Percentiles rank a stretch among this genome's conserved stretches.
Conservation (phyloP, 768 basidiomycete genomes). For the Psilocybe subaeruginosa region DNA sequence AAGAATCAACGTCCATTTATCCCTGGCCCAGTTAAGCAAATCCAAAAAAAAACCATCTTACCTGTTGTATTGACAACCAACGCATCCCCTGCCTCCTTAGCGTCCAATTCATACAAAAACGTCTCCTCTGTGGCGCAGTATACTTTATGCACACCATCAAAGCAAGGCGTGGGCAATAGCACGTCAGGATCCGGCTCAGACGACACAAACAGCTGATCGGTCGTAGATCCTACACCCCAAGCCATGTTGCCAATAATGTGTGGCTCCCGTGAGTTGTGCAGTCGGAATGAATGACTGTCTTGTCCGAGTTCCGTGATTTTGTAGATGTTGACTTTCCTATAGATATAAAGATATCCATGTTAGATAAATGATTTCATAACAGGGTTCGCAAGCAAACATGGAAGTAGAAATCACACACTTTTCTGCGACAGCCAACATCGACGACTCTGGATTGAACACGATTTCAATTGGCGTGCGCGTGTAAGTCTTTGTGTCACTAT, state of each 20-base stretch:
- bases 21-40: neutral
- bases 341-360: neutral
- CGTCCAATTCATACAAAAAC: constrained; percentile 39
- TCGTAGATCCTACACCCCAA: constrained; percentile 52
- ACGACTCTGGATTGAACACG: constrained; percentile 43
- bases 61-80: constrained; percentile 50
- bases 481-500: constrained; percentile 21
- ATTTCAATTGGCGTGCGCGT: constrained; percentile 43
- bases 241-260: constrained; percentile 45
- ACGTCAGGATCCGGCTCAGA: constrained; percentile 43
- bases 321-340: constrained; percentile 28
- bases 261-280: constrained; percentile 20
- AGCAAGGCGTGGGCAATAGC: constrained; percentile 14
- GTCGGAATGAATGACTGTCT: constrained; percentile 6
- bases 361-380: too few species aligned
- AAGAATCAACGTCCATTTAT: neutral
- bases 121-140: constrained; percentile 42
- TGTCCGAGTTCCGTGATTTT: constrained; percentile 6
- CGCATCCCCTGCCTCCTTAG: constrained; percentile 56
- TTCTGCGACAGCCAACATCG: constrained; percentile 45
- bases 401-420: constrained; percentile 28
- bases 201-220: constrained; percentile 52
- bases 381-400: neutral
- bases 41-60: constrained; percentile 15
- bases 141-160: constrained; percentile 49